These are phyloP conservation scores for Dichomitus squalens DNA, from an alignment of 1,284 basidiomycete genomes.

Conservation along the genomic window DNA sequence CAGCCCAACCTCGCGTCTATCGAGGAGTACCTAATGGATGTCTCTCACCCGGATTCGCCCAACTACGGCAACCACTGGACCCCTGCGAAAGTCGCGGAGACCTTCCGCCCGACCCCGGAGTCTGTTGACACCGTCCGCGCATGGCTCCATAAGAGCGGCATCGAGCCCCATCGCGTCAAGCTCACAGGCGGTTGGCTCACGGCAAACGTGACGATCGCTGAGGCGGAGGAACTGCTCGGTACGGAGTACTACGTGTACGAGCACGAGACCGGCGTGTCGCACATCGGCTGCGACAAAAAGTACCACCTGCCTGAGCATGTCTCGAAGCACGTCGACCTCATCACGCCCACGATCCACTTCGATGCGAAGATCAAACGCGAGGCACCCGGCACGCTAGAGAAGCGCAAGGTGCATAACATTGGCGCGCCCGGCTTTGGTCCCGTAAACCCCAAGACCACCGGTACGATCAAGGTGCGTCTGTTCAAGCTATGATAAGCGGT, in stretches of 20 bases:
- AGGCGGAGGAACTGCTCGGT: constrained; percentile 47
- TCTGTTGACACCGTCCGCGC: constrained; percentile 43
- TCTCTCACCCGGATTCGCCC: constrained; percentile 46
- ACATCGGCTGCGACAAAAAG: constrained; percentile 39
- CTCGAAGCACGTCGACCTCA: constrained; percentile 46
- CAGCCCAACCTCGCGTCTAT: constrained; percentile 46
- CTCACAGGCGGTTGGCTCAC: constrained; percentile 46
- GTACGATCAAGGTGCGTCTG: constrained; percentile 12
- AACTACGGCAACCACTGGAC: constrained; percentile 49
- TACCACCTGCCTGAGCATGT: constrained; percentile 50
- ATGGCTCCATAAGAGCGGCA: constrained; percentile 44
- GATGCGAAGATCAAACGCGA: constrained; percentile 31
- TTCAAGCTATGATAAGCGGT: background rate
- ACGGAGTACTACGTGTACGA: constrained; percentile 49
- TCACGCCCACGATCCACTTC: constrained; percentile 53
- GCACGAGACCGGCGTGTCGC: constrained; percentile 42
- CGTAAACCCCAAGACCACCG: constrained; percentile 25
- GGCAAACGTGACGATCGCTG: constrained; percentile 44
- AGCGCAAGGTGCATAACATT: constrained; percentile 14
- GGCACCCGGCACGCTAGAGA: background rate
- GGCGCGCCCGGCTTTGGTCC: constrained; percentile 35
- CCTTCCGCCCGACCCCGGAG: constrained; percentile 45
- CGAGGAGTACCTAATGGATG: constrained; percentile 45
- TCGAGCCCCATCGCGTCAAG: constrained; percentile 34
- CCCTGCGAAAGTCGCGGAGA: constrained; percentile 37